Evolutionary conservation across 495 filamentous ascomycete species (phyloP), one percentile per base, ranked within the genome.

Genomic region (Xylaria curta): DNA sequence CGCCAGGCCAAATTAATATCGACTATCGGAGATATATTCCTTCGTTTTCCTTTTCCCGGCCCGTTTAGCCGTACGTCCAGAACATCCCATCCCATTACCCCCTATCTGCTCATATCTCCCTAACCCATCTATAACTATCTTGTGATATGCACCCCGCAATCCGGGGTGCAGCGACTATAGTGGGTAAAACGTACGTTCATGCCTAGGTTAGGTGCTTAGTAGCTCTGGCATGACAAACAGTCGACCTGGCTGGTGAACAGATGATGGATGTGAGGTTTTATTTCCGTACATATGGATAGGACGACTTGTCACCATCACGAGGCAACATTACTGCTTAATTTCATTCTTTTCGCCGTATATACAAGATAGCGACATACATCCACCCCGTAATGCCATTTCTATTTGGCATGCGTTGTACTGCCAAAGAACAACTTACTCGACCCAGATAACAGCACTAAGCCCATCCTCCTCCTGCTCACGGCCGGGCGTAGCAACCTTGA

Each of bases 401-500:
- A 21, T n/a, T n/a, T n/a, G 12, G n/a, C 19, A 10, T 8, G 51
- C 10, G 10, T 26, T 13, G 21, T 54, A 13, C 24, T 10, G 26
- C 4, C 21, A 21, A 3, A 10, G 24, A 28, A 9, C 24, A 8
- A 58, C 3, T n/a, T 76, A 84, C 76, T 86, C 82, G 38, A 80
- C 76, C 83, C 84, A 85, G 8, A 84, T 79, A 47, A 85, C 83
- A 24, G 76, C 77, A 60, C 82, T 84, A 26, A 85, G 71, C 6
- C 84, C 83, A 53, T 86, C 81, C 74, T 86, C 82, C 71, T 86
- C 74, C 31, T 82, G 81, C 21, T 80, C 81, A 7, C 75, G 76
- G 0, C 83, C 84, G 51, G 77, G 79, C 17, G 74, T 78, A 6
- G 81, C 83, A n/a, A 86, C 77, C 61, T 78, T 65, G 19, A 82